These are phyloP conservation scores for Oidiodendron maius DNA, from an alignment of 495 filamentous ascomycete genomes.

Conservation along the genomic window DNA sequence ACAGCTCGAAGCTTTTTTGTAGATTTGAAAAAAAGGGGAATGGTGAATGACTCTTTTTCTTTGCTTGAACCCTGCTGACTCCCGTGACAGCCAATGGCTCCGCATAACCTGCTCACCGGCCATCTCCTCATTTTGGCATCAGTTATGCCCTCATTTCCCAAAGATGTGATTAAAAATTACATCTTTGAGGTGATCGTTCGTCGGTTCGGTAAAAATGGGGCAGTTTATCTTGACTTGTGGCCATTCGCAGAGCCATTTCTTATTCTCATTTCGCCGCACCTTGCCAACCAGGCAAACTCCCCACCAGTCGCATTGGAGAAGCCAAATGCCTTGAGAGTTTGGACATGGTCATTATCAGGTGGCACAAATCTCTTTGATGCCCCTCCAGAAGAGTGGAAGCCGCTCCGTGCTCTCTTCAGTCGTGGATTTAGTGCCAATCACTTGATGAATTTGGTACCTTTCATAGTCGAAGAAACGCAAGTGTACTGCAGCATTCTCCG, in stretches of 20 bases:
- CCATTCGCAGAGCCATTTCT: conserved; percentile 17
- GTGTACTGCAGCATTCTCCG: conserved; percentile 29
- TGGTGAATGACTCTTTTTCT: too few relatives aligned
- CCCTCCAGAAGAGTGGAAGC: conserved; percentile 1
- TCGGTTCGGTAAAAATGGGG: neutral
- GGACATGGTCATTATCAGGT: conserved; percentile 13
- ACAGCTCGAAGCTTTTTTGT: neutral
- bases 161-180: conserved; percentile 4
- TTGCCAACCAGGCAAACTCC: conserved; percentile 13
- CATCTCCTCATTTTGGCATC: conserved; percentile 1
- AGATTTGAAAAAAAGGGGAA: neutral
- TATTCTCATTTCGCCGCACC: conserved; percentile 16
- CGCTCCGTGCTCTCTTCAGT: conserved; percentile 29
- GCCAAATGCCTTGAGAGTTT: conserved; percentile 18
- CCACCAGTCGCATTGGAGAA: conserved; percentile 8
- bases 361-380: conserved; percentile 5
- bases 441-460: conserved; percentile 32
- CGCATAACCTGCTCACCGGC: conserved; percentile 3
- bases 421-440: conserved; percentile 38
- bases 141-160: neutral
- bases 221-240: conserved; percentile 25
- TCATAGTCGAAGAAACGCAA: conserved; percentile 33
- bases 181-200: conserved; percentile 2
- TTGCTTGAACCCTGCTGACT: too few relatives aligned
- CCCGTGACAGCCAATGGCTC: conserved; percentile 9